These are phyloP conservation scores for Rostrohypoxylon terebratum DNA, from an alignment of 495 filamentous ascomycete genomes.

Conservation along the genomic window DNA sequence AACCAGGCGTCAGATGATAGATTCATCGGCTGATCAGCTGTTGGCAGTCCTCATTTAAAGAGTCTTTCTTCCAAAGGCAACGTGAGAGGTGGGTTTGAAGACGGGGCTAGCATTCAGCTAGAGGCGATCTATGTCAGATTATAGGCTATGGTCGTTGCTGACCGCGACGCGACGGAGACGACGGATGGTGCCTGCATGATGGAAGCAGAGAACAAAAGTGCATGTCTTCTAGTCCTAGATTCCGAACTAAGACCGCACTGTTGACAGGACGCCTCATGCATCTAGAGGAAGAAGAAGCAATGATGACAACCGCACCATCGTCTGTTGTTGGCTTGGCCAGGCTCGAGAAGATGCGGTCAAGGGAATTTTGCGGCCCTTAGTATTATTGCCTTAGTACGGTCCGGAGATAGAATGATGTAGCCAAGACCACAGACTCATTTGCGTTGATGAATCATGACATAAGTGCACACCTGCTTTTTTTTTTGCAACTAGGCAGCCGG, in stretches of 20 bases:
- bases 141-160: conserved; percentile 22
- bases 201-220: not conserved
- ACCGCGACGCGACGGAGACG: conserved; percentile 12
- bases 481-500: conserved; percentile 19
- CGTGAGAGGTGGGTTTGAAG: not conserved
- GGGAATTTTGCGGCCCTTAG: not conserved
- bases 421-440: not conserved
- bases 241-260: conserved; percentile 4
- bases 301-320: not conserved
- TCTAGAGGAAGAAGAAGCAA: conserved; percentile 30
- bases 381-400: not conserved
- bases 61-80: conserved; percentile 1
- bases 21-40: not conserved
- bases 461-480: conserved; percentile 30
- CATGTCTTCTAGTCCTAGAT: not conserved
- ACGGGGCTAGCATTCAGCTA: conserved; percentile 35
- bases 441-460: conserved; percentile 31
- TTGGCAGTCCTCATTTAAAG: not conserved
- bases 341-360: conserved; percentile 1
- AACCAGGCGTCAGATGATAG: not conserved
- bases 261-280: conserved; percentile 21
- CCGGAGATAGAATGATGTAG: conserved; percentile 1
- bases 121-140: conserved; percentile 26
- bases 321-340: not conserved
- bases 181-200: conserved; percentile 24